Percentiles rank a stretch among this genome's conserved stretches.
Conservation (phyloP, 345 rosid genomes). For the Erodium maritimum region DNA sequence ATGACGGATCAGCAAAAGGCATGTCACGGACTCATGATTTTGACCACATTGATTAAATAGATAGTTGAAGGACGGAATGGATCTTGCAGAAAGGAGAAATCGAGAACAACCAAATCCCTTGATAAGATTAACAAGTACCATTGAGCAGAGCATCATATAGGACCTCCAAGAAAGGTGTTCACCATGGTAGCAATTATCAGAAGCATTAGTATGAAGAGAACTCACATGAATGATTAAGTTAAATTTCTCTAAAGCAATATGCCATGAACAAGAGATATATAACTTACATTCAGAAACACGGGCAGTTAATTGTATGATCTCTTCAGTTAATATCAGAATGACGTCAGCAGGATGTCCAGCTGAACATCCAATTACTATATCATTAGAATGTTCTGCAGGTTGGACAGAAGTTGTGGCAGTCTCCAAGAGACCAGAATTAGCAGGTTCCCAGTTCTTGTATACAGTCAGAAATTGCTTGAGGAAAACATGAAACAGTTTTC, state of each 20-base stretch:
- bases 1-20: no score
- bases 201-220: neutral
- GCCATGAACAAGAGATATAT: conserved; percentile 1
- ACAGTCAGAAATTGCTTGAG: conserved; percentile 46
- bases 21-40: no score
- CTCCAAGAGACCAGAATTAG: conserved; percentile 27
- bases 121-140: no score
- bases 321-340: conserved; percentile 36
- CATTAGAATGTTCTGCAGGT: conserved; percentile 19
- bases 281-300: conserved; percentile 44
- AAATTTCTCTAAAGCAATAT: conserved; percentile 9
- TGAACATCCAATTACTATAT: conserved; percentile 39
- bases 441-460: conserved; percentile 56
- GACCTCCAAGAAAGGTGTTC: neutral
- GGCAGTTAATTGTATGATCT: conserved; percentile 32
- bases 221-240: neutral
- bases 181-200: neutral
- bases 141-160: neutral
- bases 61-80: no score
- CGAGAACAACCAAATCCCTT: no score
- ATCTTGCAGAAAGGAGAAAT: no score
- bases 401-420: conserved; percentile 21
- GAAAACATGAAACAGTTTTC: conserved; percentile 39
- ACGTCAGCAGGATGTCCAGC: conserved; percentile 62
- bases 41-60: no score